phyloP scores from a whole-genome alignment of 2,329 filamentous ascomycete genomes.

The Seiridium unicorne region DNA sequence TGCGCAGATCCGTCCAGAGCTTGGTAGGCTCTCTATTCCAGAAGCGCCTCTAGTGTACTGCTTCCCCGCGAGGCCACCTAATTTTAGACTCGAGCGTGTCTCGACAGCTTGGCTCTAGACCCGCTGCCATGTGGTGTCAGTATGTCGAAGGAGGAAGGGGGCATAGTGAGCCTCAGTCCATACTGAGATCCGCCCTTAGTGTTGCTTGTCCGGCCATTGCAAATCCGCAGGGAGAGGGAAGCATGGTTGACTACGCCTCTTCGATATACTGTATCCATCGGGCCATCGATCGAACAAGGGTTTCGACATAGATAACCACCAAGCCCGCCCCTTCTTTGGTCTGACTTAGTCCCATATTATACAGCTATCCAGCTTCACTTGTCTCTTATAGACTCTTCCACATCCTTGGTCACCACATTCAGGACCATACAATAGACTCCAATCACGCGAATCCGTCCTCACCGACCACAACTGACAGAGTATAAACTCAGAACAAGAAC shows the following conservation, averaged over 20 bases:
- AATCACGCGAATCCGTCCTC: neutral
- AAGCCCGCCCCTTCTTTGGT: neutral
- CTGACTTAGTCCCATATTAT: neutral
- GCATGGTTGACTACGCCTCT: neutral
- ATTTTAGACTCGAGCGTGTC: neutral
- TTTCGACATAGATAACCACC: neutral
- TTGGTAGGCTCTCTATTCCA: neutral
- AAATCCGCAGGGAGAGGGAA: neutral
- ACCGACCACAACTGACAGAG: too few relatives aligned
- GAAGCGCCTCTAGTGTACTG: neutral
- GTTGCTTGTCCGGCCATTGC: neutral
- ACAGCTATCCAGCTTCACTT: neutral
- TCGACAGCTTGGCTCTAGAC: neutral
- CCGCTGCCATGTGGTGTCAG: neutral
- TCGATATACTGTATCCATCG: too few relatives aligned
- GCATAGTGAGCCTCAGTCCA: conserved; percentile 1
- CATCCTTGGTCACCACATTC: neutral
- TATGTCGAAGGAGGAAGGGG: neutral
- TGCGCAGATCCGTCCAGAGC: neutral
- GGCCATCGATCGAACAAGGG: neutral
- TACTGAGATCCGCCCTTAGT: conserved; percentile 1
- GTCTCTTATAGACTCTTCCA: neutral
- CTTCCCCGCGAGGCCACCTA: neutral
- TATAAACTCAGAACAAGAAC: too few relatives aligned
- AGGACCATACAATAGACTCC: neutral